These are phyloP conservation scores for Favolaschia claudopus DNA, from an alignment of 768 basidiomycete genomes.

Conservation along the genomic window DNA sequence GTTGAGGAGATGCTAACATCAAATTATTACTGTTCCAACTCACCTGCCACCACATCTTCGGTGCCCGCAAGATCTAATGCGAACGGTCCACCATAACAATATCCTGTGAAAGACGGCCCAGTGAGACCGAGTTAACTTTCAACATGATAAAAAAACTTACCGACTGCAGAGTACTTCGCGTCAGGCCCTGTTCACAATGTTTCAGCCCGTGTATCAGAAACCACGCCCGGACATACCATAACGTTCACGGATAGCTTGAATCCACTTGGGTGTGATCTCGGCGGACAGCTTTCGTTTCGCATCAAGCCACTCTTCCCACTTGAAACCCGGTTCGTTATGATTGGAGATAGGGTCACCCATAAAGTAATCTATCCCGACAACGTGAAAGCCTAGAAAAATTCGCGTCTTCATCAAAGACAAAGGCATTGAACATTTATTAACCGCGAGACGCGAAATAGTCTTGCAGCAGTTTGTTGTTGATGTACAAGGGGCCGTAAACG, in stretches of 20 bases:
- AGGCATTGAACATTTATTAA: too few species aligned
- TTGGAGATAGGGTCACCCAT: constrained; percentile 47
- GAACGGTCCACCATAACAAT: constrained; percentile 66
- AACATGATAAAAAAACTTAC: constrained; percentile 35
- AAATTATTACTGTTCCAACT: too few species aligned
- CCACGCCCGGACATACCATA: too few species aligned
- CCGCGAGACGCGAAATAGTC: not conserved
- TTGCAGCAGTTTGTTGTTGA: not conserved
- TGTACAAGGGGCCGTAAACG: not conserved
- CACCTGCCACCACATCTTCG: constrained; percentile 58
- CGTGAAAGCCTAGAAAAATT: not conserved
- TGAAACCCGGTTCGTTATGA: constrained; percentile 44
- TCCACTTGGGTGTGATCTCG: constrained; percentile 56
- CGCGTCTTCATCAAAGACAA: too few species aligned
- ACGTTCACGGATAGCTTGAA: constrained; percentile 52
- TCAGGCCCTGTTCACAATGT: too few species aligned
- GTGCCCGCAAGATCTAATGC: constrained; percentile 54
- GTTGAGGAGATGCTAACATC: not conserved
- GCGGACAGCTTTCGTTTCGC: constrained; percentile 43
- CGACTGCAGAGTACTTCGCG: too few species aligned
- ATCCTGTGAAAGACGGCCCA: constrained; percentile 44
- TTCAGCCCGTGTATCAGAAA: too few species aligned
- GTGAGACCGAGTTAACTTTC: too few species aligned
- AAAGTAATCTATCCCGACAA: not conserved
- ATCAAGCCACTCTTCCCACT: constrained; percentile 50